phyloP scores from a whole-genome alignment of 441 rosid species.

The Erodium moschatum region DNA sequence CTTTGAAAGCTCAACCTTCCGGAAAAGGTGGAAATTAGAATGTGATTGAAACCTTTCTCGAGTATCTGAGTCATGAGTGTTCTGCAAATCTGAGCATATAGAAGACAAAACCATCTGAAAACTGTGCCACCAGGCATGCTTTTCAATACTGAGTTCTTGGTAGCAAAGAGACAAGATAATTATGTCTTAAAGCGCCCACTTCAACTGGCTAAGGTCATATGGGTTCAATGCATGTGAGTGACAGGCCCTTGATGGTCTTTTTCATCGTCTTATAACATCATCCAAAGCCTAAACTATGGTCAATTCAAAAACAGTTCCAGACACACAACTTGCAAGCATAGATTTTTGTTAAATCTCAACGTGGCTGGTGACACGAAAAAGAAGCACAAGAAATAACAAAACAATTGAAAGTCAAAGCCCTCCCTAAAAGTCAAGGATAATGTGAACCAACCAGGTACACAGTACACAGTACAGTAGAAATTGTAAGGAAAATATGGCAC shows the following conservation, averaged over 20 bases:
- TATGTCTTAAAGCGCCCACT: conserved; percentile 1
- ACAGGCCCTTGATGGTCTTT: neutral
- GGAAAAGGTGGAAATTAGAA: conserved; percentile 7
- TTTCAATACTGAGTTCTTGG: conserved; percentile 9
- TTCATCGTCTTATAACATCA: neutral
- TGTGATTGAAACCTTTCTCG: neutral
- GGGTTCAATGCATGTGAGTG: neutral
- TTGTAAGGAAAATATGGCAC: neutral
- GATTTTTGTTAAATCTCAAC: neutral
- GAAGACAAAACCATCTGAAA: conserved; percentile 10
- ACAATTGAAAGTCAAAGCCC: neutral
- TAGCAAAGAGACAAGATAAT: conserved; percentile 9
- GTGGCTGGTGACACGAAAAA: neutral
- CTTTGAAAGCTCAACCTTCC: neutral
- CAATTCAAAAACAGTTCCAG: conserved; percentile 4
- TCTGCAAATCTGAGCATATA: conserved; percentile 1
- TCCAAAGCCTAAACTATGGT: neutral
- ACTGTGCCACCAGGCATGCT: neutral
- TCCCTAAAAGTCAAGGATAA: neutral
- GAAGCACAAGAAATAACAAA: conserved; percentile 1
- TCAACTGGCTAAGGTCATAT: conserved; percentile 1
- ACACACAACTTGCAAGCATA: neutral
- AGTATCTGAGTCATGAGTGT: neutral
- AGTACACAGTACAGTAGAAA: neutral
- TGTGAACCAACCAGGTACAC: neutral